A percentile compares a stretch with the other conserved stretches of the same genome.
phyloP scores from a whole-genome alignment of 140 eudicot genomes.

The Anethum foeniculum region DNA sequence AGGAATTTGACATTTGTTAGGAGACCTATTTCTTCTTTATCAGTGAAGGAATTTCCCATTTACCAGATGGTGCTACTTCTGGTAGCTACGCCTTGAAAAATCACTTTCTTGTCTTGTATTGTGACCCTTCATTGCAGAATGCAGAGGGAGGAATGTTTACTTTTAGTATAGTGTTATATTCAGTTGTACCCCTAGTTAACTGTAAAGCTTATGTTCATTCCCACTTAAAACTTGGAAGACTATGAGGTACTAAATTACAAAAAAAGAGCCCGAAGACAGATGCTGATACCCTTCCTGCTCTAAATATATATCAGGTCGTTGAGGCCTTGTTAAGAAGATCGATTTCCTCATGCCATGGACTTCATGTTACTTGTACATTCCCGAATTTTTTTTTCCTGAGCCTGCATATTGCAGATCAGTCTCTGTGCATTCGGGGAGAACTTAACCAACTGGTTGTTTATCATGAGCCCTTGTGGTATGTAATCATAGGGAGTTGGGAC shows the following conservation, averaged over 20 bases:
- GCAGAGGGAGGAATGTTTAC: constrained; percentile 35
- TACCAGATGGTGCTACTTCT: neutral
- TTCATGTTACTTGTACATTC: neutral
- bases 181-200: constrained; percentile 29
- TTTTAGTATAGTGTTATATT: constrained; percentile 32
- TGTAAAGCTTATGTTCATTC: constrained; percentile 46
- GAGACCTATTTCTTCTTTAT: constrained; percentile 16
- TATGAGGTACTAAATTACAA: constrained; percentile 9
- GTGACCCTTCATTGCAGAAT: constrained; percentile 29
- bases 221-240: constrained; percentile 33
- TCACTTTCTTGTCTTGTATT: neutral
- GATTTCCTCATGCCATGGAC: neutral
- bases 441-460: neutral
- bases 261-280: constrained; percentile 13
- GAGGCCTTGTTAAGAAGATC: constrained; percentile 10
- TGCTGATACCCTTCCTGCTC: constrained; percentile 11
- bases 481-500: neutral
- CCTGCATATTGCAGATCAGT: neutral
- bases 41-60: constrained; percentile 10
- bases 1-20: constrained; percentile 17
- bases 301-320: constrained; percentile 3
- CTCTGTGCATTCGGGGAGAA: neutral
- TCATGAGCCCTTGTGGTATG: neutral
- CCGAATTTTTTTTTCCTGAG: neutral
- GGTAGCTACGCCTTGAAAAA: neutral